Evolutionary conservation across 228 moss, liverwort and hornwort genomes (phyloP).

Genomic region (Sphagnum fallax): DNA sequence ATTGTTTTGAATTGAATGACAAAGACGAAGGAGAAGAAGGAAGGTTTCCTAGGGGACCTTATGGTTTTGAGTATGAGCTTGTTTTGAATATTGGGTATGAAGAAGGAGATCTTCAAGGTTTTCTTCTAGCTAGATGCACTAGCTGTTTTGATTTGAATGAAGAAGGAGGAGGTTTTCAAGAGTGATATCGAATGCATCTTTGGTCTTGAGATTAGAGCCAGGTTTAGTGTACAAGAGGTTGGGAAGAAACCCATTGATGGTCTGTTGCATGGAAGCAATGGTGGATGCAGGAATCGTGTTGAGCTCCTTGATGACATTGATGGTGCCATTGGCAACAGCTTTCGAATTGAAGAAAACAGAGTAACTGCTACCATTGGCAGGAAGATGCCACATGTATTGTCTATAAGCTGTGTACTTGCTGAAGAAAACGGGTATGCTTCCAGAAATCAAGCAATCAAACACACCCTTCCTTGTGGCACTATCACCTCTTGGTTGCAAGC

Average conservation of each 20-base stretch:
- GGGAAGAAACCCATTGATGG: constrained; percentile 27
- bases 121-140: no score
- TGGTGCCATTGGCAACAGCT: constrained; percentile 11
- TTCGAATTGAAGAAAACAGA: constrained; percentile 24
- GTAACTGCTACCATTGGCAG: constrained; percentile 27
- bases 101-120: no score
- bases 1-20: no score
- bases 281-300: constrained; percentile 13
- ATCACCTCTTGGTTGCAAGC: constrained; percentile 57
- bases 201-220: constrained; percentile 3
- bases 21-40: no score
- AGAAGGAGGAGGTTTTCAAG: constrained; percentile 15
- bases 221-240: constrained; percentile 23
- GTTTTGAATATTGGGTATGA: no score
- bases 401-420: constrained; percentile 17
- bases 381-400: constrained; percentile 56
- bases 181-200: constrained; percentile 40
- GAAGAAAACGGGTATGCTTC: constrained; percentile 51
- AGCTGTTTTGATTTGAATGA: no score
- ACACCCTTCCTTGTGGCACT: constrained; percentile 49
- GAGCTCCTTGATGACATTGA: constrained; percentile 21
- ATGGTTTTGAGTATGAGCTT: no score
- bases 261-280: constrained; percentile 24
- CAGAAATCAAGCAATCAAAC: constrained; percentile 50
- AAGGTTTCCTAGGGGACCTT: no score